Percentiles rank a stretch among this genome's conserved stretches.
These are phyloP conservation scores for Fraxinus greggii DNA, from an alignment of 305 asterid species.

Conservation along the genomic window DNA sequence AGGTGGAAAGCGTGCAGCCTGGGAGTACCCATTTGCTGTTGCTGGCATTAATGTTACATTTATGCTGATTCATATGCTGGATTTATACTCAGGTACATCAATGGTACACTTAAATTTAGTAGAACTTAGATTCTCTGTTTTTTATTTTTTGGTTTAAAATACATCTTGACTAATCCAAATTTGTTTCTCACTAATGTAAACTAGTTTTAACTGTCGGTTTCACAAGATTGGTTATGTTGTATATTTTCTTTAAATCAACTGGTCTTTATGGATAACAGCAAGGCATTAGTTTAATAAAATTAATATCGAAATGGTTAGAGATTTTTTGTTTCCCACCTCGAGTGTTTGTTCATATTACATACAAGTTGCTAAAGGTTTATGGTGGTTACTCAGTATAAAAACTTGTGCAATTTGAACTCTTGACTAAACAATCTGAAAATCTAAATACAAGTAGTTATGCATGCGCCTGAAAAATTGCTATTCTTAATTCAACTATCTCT, in stretches of 20 bases:
- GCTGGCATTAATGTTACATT: conserved; percentile 85
- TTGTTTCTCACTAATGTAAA: neutral
- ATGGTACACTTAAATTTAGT: neutral
- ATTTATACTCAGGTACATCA: conserved; percentile 64
- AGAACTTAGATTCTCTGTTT: neutral
- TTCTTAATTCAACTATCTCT: neutral
- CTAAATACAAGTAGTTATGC: neutral
- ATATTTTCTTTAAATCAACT: neutral
- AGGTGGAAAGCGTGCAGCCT: conserved; percentile 68
- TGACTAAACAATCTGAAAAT: neutral
- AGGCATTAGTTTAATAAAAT: neutral
- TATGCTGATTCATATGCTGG: conserved; percentile 94
- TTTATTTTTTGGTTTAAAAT: neutral
- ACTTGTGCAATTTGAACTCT: neutral
- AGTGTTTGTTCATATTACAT: neutral
- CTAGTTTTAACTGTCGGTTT: neutral
- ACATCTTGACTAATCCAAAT: neutral
- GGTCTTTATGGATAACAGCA: neutral
- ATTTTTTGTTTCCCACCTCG: neutral
- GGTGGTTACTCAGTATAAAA: neutral
- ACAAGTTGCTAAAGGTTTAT: neutral
- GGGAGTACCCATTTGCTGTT: conserved; percentile 98
- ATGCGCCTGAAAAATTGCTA: neutral
- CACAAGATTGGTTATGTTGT: neutral
- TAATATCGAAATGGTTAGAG: neutral